Conservation (phyloP, 257 asterid genomes). For the Hygrophila difformis region DNA sequence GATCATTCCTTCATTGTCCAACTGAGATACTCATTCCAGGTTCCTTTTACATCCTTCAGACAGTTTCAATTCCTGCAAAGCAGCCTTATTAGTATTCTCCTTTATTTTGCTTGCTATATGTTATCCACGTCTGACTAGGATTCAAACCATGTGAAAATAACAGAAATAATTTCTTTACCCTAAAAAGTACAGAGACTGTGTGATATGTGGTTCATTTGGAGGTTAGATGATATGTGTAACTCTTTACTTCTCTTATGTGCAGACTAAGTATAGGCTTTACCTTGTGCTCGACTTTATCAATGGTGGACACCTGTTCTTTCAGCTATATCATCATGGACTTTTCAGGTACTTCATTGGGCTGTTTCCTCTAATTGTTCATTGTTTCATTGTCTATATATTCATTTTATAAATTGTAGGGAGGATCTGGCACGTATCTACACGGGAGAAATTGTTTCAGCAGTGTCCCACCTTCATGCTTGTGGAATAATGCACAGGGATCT, state of each 20-base stretch:
- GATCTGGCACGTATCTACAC: constrained; percentile 56
- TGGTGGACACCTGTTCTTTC: constrained; percentile 91
- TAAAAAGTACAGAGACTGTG: too few species aligned
- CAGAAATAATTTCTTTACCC: too few species aligned
- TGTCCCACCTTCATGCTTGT: constrained; percentile 50
- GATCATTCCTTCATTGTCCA: constrained; percentile 61
- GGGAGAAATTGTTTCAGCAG: constrained; percentile 65
- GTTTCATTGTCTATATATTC: too few species aligned
- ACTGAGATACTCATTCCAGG: constrained; percentile 70
- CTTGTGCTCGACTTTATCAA: constrained; percentile 77
- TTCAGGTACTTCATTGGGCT: constrained; percentile 39
- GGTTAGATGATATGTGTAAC: neutral
- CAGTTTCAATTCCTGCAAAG: neutral
- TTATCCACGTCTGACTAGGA: too few species aligned
- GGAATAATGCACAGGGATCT: constrained; percentile 76
- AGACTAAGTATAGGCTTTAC: constrained; percentile 75
- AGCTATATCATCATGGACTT: constrained; percentile 67
- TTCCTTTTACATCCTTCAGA: neutral
- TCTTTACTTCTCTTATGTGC: constrained; percentile 7
- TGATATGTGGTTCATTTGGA: too few species aligned
- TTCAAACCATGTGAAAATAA: too few species aligned
- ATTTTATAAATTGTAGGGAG: constrained; percentile 30
- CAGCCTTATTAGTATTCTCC: too few species aligned
- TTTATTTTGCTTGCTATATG: too few species aligned
- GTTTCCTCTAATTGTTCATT: too few species aligned